Percentiles rank a stretch among this genome's conserved stretches.
phyloP scores from a whole-genome alignment of 371 early-diverging fungal genomes.

The Mucor velutinosus region DNA sequence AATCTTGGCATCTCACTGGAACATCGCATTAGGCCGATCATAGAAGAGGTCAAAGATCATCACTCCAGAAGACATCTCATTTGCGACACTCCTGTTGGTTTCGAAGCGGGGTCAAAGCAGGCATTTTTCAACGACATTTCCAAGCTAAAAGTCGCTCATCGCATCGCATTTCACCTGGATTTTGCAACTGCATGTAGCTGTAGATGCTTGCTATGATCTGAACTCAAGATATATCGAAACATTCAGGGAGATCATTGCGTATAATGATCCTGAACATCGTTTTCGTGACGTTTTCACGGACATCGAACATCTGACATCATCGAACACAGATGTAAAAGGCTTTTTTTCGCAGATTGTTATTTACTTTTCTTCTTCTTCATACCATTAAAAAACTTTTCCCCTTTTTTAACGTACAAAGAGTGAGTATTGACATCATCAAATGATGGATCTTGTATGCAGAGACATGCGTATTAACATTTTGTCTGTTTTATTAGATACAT shows the following conservation, averaged over 20 bases:
- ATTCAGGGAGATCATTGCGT: background rate
- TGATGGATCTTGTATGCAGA: background rate
- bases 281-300: background rate
- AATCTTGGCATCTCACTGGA: too few relatives aligned
- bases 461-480: background rate
- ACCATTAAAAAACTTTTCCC: conserved; percentile 1
- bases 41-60: background rate
- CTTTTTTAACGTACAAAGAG: background rate
- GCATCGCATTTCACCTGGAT: background rate
- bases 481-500: background rate
- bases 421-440: background rate
- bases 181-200: background rate
- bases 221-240: background rate
- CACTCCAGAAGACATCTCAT: background rate
- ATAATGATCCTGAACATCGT: background rate
- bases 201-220: background rate
- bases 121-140: background rate
- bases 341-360: background rate
- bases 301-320: background rate
- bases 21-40: background rate
- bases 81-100: background rate
- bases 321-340: conserved; percentile 1
- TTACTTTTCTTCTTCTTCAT: background rate
- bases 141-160: background rate
- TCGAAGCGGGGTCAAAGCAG: background rate